These are phyloP conservation scores for Cercospora janseana DNA, from an alignment of 2,329 filamentous ascomycete species.

Conservation along the genomic window DNA sequence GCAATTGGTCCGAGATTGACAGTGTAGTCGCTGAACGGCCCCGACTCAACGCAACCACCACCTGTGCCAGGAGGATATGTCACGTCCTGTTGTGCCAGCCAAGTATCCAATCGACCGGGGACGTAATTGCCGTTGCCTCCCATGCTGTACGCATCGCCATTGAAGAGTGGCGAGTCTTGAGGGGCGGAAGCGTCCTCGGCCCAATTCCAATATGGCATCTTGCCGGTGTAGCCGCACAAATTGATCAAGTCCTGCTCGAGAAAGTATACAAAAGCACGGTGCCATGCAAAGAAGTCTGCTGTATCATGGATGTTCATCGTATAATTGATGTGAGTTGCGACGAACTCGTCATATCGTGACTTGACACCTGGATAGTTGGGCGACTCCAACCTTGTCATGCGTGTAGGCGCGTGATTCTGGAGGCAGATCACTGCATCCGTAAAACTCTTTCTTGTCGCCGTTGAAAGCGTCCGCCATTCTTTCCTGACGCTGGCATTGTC, in stretches of 20 bases:
- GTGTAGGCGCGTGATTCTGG: slow-evolving; percentile 29
- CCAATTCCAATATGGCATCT: slow-evolving; percentile 37
- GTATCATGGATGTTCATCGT: slow-evolving; percentile 36
- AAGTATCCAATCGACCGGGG: slow-evolving; percentile 30
- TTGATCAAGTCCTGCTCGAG: slow-evolving; percentile 45
- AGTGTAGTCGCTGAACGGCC: slow-evolving; percentile 51
- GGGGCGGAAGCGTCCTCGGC: slow-evolving; percentile 37
- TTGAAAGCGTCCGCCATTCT: slow-evolving; percentile 33
- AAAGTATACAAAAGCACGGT: slow-evolving; percentile 45
- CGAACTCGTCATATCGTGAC: slow-evolving; percentile 35
- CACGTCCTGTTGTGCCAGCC: slow-evolving; percentile 33
- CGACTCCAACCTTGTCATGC: slow-evolving; percentile 31
- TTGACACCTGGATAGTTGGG: slow-evolving; percentile 34
- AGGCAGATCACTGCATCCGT: slow-evolving; percentile 36
- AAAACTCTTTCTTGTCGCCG: slow-evolving; percentile 33
- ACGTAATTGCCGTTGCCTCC: slow-evolving; percentile 36
- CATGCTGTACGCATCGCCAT: slow-evolving; percentile 51
- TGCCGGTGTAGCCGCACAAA: slow-evolving; percentile 46
- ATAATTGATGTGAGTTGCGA: slow-evolving; percentile 38
- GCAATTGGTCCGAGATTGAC: slow-evolving; percentile 36
- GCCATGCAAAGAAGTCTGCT: slow-evolving; percentile 42
- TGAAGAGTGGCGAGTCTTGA: slow-evolving; percentile 50
- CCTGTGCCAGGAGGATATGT: slow-evolving; percentile 52
- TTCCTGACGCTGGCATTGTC: slow-evolving; percentile 30
- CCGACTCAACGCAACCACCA: slow-evolving; percentile 55